These are phyloP conservation scores for Penicillium janthinellum DNA, from an alignment of 2,329 filamentous ascomycete genomes.

Conservation along the genomic window DNA sequence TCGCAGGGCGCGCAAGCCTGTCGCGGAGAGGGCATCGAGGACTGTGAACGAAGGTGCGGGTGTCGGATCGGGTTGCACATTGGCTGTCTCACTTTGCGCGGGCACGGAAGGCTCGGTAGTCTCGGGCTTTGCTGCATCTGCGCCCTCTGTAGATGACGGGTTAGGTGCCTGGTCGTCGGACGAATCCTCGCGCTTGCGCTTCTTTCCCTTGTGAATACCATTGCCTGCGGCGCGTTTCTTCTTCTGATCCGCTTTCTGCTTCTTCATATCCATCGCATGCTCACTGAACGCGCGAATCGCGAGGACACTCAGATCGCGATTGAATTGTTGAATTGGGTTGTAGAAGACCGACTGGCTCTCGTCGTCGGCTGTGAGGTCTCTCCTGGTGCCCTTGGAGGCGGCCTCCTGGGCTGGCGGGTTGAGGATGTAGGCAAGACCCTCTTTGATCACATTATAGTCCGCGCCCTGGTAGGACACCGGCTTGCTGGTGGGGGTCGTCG, in stretches of 20 bases:
- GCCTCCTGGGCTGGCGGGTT: slow-evolving; percentile 56
- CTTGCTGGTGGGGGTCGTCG: slow-evolving; percentile 20
- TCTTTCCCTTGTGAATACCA: slow-evolving; percentile 40
- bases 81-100: slow-evolving; percentile 4
- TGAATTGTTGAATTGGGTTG: slow-evolving; percentile 99
- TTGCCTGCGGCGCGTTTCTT: slow-evolving; percentile 34
- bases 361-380: slow-evolving; percentile 54
- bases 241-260: slow-evolving; percentile 50
- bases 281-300: slow-evolving; percentile 88
- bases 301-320: slow-evolving; percentile 89
- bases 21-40: slow-evolving; percentile 91
- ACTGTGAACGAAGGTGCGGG: slow-evolving; percentile 68
- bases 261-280: slow-evolving; percentile 58
- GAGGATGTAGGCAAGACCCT: slow-evolving; percentile 69
- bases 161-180: slow-evolving; percentile 21
- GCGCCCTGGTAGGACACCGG: slow-evolving; percentile 52
- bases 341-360: slow-evolving; percentile 85
- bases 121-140: slow-evolving; percentile 24
- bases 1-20: slow-evolving; percentile 83
- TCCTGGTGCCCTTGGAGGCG: slow-evolving; percentile 46
- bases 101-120: slow-evolving; percentile 13
- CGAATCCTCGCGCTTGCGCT: slow-evolving; percentile 40
- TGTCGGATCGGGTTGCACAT: slow-evolving; percentile 31
- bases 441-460: slow-evolving; percentile 63
- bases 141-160: slow-evolving; percentile 8